phyloP scores from a whole-genome alignment of 2,329 filamentous ascomycete genomes.

The Colletotrichum neosansevieriae region DNA sequence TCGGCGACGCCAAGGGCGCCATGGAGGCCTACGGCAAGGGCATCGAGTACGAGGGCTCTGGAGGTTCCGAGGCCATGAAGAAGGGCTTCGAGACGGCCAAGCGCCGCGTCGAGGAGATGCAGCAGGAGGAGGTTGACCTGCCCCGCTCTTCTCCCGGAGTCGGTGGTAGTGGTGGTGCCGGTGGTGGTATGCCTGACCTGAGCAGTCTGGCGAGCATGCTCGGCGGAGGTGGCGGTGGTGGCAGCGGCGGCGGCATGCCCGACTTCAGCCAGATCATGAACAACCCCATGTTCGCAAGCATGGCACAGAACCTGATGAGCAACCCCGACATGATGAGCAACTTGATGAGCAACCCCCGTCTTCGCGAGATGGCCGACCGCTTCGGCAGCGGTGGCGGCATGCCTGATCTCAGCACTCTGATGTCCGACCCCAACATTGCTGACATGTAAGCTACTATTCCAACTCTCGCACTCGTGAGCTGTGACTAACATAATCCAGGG shows the following conservation, averaged over 20 bases:
- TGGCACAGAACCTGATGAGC: constrained; percentile 97
- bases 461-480: not conserved
- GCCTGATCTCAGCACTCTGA: constrained; percentile 86
- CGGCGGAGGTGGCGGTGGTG: constrained; percentile 69
- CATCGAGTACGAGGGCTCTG: constrained; percentile 93
- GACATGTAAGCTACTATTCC: constrained; percentile 79
- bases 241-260: constrained; percentile 83
- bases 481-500: constrained; percentile 48
- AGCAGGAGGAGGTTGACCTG: constrained; percentile 62
- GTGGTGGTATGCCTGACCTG: constrained; percentile 78
- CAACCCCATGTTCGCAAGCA: constrained; percentile 98
- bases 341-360: constrained; percentile 91
- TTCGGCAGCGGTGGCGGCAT: constrained; percentile 85
- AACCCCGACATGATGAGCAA: constrained; percentile 94
- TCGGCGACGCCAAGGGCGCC: constrained; percentile 89
- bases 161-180: constrained; percentile 55
- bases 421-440: constrained; percentile 92
- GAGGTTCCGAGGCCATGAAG: constrained; percentile 97
- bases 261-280: constrained; percentile 90
- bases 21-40: constrained; percentile 96
- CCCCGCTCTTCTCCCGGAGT: constrained; percentile 51
- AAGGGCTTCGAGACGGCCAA: constrained; percentile 96
- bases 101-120: constrained; percentile 85
- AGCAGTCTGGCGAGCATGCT: constrained; percentile 79
- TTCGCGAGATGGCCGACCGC: constrained; percentile 87